Conservation (phyloP, 148 eudicot species). For the Vaccinium corymbosum region DNA sequence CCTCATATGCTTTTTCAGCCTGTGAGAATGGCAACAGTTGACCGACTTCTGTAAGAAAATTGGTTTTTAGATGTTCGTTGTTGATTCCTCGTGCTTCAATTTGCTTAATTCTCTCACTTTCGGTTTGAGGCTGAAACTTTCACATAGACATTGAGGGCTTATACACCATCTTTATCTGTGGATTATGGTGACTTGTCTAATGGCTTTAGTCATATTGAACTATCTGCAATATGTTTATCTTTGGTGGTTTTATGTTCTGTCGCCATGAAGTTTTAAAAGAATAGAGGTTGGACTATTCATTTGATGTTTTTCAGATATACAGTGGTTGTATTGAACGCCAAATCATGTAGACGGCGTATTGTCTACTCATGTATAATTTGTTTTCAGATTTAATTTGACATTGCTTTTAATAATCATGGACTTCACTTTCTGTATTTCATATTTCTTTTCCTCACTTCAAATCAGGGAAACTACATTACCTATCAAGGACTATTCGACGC, state of each 20-base stretch:
- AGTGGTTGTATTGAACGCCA: neutral
- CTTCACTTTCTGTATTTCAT: slow-evolving; percentile 11
- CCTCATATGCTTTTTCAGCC: slow-evolving; percentile 65
- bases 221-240: slow-evolving; percentile 3
- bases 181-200: neutral
- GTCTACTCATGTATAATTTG: neutral
- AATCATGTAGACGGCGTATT: neutral
- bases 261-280: neutral
- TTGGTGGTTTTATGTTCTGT: slow-evolving; percentile 1
- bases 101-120: neutral
- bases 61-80: neutral
- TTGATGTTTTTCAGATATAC: slow-evolving; percentile 4
- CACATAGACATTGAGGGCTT: neutral
- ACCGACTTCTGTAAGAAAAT: slow-evolving; percentile 47
- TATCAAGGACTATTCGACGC: slow-evolving; percentile 51
- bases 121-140: neutral
- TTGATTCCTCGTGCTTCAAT: slow-evolving; percentile 5
- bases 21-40: slow-evolving; percentile 39
- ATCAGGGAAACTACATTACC: slow-evolving; percentile 43
- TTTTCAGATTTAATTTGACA: neutral
- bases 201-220: neutral
- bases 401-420: neutral
- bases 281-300: neutral
- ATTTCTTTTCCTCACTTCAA: slow-evolving; percentile 11
- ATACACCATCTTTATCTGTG: neutral